These are phyloP conservation scores for Ascoidea asiatica DNA, from an alignment of 805 yeast species.

Conservation along the genomic window DNA sequence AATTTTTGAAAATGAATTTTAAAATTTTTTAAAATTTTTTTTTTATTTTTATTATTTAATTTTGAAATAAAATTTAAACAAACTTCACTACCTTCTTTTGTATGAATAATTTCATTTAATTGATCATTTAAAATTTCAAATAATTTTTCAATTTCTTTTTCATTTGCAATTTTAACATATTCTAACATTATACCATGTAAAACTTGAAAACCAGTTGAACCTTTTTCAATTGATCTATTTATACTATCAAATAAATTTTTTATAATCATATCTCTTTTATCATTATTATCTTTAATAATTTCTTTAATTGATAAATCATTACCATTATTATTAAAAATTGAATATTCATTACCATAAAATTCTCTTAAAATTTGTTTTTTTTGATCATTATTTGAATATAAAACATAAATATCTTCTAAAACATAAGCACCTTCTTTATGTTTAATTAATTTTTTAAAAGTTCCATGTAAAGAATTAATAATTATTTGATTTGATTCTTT, in stretches of 20 bases:
- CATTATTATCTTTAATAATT: constrained; percentile 52
- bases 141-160: constrained; percentile 62
- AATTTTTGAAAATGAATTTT: constrained; percentile 66
- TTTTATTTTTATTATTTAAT: constrained; percentile 89
- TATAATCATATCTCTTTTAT: constrained; percentile 64
- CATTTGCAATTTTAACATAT: constrained; percentile 59
- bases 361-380: constrained; percentile 86
- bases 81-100: constrained; percentile 88
- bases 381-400: constrained; percentile 76
- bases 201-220: constrained; percentile 91
- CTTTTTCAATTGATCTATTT: constrained; percentile 84
- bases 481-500: constrained; percentile 65
- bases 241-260: constrained; percentile 72
- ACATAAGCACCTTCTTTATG: constrained; percentile 98
- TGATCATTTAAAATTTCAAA: constrained; percentile 77
- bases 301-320: constrained; percentile 44
- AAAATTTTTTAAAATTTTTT: constrained; percentile 55
- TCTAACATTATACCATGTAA: constrained; percentile 95
- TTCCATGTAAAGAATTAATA: constrained; percentile 80
- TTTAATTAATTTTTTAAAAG: constrained; percentile 81
- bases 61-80: constrained; percentile 69
- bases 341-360: constrained; percentile 94
- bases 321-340: constrained; percentile 65
- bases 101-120: constrained; percentile 88
- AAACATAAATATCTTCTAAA: constrained; percentile 80